Evolutionary conservation across 805 yeast species (phyloP), one percentile per base, ranked within the genome.

Genomic region (Candida pseudoglaebosa): DNA sequence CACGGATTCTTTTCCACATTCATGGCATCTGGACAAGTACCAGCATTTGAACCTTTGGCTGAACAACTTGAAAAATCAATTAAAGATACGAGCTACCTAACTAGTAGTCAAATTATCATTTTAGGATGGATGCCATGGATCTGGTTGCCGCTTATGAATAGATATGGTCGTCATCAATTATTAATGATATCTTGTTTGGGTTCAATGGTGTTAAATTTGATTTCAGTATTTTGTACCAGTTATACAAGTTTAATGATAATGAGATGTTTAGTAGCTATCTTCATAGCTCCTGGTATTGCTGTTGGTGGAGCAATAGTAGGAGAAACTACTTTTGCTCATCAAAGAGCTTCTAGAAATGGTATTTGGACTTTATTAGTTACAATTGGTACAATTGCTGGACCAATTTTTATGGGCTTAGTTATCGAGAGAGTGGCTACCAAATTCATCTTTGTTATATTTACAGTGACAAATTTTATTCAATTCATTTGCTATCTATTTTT

Each of bases 321-420:
- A 21, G 51, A 47, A 29, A 31, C 47, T 7, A 41, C 48, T 12
- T 49, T 49, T 39, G 38, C 46, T 24, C 48, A 47, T 32, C 49
- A 49, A 37, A 28, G 53, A 26, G 51, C 50, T 14, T 38, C 44
- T 24, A 19, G 48, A 28, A 41, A 43, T 16, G 53, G 53, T 3
- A 37, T 42, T 29, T 49, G 53, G 53, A 42, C 43, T 14, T 20
- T 49, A 5, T 31, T 35, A 21, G 42, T 47, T 9, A 45, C 42
- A 20, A 26, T 49, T 10, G 53, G 53, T 9, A 49, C 51, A 3
- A 43, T 40, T 32, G 41, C 43, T 10, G 53, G 51, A 2, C 51
- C 53, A 6, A 41, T 49, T 19, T 31, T 49, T 7, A 47, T 47
- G 50, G 51, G 53, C 12, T 47, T 49, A 32, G 48, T 48, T 12